Percentiles rank a stretch among this genome's conserved stretches.
phyloP scores from a whole-genome alignment of 2,329 filamentous ascomycete species.

The Cordyceps cicadae region DNA sequence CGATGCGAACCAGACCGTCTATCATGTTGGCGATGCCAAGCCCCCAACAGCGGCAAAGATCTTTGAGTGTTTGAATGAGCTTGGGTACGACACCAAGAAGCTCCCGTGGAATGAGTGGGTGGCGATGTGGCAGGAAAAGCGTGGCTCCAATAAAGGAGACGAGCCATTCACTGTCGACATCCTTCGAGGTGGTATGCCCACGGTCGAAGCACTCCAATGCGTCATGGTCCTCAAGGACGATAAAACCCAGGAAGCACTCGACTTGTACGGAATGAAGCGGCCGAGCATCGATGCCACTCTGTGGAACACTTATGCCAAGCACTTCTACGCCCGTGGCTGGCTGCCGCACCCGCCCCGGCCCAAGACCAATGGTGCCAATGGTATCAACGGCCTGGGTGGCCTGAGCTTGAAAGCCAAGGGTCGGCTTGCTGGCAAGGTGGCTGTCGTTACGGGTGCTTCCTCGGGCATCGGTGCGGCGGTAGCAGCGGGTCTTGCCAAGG shows the following conservation, averaged over 20 bases:
- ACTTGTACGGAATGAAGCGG: conserved; percentile 45
- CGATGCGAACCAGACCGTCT: conserved; percentile 54
- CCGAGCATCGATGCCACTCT: conserved; percentile 61
- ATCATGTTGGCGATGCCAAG: conserved; percentile 66
- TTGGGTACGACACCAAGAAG: conserved; percentile 62
- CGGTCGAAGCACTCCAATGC: conserved; percentile 58
- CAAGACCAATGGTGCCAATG: conserved; percentile 24
- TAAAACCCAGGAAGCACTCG: conserved; percentile 53
- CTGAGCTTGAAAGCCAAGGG: conserved; percentile 30
- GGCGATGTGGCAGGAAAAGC: conserved; percentile 61
- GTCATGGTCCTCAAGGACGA: conserved; percentile 68
- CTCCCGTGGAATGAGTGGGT: conserved; percentile 69
- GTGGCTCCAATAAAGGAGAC: conserved; percentile 56
- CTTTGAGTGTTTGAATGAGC: conserved; percentile 54
- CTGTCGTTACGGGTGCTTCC: conserved; percentile 70
- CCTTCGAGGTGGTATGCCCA: conserved; percentile 72
- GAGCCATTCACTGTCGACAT: conserved; percentile 72
- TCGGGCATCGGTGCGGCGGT: conserved; percentile 74
- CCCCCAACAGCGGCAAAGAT: conserved; percentile 59
- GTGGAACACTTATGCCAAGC: conserved; percentile 70
- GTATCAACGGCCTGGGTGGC: conserved; percentile 12
- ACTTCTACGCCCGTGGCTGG: conserved; percentile 77
- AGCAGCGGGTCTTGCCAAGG: conserved; percentile 56
- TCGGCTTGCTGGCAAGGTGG: conserved; percentile 59
- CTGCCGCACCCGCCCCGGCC: conserved; percentile 53